phyloP scores from a whole-genome alignment of 768 basidiomycete genomes.

The Xanthoconium stramineum region DNA sequence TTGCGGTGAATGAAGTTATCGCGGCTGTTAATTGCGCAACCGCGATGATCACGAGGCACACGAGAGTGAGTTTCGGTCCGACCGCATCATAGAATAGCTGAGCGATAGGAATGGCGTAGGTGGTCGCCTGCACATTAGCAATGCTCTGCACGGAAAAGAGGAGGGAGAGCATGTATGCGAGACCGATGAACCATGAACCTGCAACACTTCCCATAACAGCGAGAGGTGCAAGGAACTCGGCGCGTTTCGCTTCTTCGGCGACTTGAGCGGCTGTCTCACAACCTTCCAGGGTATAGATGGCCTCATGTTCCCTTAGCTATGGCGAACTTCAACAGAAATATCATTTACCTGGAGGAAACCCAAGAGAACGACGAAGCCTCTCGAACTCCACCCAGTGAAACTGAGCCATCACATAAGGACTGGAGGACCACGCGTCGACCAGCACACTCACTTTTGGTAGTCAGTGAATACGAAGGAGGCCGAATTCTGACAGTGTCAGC shows the following conservation, averaged over 20 bases:
- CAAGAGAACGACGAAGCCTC: slow-evolving; percentile 54
- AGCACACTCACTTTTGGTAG: slow-evolving; percentile 44
- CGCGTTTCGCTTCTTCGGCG: slow-evolving; percentile 55
- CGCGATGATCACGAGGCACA: slow-evolving; percentile 49
- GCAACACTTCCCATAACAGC: slow-evolving; percentile 55
- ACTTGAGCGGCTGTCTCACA: slow-evolving; percentile 65
- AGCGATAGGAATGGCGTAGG: slow-evolving; percentile 57
- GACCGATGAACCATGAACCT: slow-evolving; percentile 55
- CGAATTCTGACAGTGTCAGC: slow-evolving; percentile 38
- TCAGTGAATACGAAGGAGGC: slow-evolving; percentile 54
- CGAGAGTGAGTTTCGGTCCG: slow-evolving; percentile 42
- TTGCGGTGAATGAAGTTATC: slow-evolving; percentile 56
- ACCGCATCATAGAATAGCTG: slow-evolving; percentile 57
- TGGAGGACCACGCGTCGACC: neutral
- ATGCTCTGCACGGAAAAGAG: slow-evolving; percentile 58
- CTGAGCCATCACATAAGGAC: slow-evolving; percentile 25
- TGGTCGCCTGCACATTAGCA: slow-evolving; percentile 44
- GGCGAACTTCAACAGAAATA: neutral
- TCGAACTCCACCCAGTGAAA: slow-evolving; percentile 53
- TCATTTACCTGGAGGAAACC: slow-evolving; percentile 40
- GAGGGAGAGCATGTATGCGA: slow-evolving; percentile 56
- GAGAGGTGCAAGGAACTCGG: slow-evolving; percentile 54
- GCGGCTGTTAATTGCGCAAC: slow-evolving; percentile 54
- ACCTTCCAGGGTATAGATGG: slow-evolving; percentile 59
- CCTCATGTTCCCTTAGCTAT: slow-evolving; percentile 25